A percentile compares a stretch with the other conserved stretches of the same genome.
phyloP scores from a whole-genome alignment of 2,329 filamentous ascomycete species.

The Trichoderma pleuroti region DNA sequence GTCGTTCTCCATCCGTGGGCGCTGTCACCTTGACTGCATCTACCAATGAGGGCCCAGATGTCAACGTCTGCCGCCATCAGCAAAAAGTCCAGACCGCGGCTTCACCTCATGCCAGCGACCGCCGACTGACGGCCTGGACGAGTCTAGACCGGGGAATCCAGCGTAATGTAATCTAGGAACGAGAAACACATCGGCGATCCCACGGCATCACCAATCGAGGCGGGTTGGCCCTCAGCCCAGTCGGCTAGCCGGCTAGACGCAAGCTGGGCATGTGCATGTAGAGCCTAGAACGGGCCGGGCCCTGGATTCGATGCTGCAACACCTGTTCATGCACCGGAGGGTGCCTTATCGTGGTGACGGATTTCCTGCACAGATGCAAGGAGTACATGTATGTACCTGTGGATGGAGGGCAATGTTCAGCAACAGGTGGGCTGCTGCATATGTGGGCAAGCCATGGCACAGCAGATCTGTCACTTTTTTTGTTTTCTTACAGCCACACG shows the following conservation, averaged over 20 bases:
- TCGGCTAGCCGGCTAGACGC: no score
- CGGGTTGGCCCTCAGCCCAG: background rate
- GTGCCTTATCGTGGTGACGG: background rate
- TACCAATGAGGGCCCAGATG: background rate
- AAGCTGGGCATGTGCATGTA: no score
- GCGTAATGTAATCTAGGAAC: background rate
- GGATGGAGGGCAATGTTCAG: background rate
- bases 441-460: background rate
- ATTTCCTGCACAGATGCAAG: background rate
- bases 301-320: background rate
- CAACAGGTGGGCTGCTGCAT: background rate
- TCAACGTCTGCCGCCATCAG: background rate
- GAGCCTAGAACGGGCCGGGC: background rate
- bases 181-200: background rate
- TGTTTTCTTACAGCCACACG: background rate
- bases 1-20: background rate
- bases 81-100: background rate
- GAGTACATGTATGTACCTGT: no score
- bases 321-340: background rate
- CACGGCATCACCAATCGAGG: background rate
- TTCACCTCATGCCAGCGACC: background rate
- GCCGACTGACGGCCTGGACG: background rate
- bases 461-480: background rate
- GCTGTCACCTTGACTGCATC: background rate
- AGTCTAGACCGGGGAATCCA: background rate